phyloP scores from a whole-genome alignment of 2,329 filamentous ascomycete genomes.

The Venturia oleaginea region DNA sequence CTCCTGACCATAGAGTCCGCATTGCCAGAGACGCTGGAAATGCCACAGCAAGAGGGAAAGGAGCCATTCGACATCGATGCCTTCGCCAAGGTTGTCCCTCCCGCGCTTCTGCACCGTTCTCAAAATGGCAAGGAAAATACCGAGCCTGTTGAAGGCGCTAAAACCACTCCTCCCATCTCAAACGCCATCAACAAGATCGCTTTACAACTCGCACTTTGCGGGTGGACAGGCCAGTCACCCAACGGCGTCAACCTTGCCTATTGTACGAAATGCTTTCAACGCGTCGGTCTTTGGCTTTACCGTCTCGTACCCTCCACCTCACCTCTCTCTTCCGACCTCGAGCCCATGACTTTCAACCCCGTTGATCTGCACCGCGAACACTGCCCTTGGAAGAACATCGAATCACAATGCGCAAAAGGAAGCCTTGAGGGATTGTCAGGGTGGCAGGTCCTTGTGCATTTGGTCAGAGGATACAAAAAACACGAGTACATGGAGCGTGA shows the following conservation, averaged over 20 bases:
- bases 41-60: neutral
- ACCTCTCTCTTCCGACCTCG: constrained; percentile 19
- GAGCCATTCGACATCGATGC: constrained; percentile 1
- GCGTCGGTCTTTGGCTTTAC: constrained; percentile 91
- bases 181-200: constrained; percentile 17
- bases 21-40: constrained; percentile 19
- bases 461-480: constrained; percentile 7
- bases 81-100: neutral
- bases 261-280: constrained; percentile 79
- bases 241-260: constrained; percentile 63
- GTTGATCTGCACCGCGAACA: constrained; percentile 31
- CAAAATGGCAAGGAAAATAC: neutral
- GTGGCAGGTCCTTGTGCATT: constrained; percentile 9
- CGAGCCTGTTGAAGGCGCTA: neutral
- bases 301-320: neutral
- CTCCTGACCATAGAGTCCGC: constrained; percentile 26
- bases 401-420: constrained; percentile 19
- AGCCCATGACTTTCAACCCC: constrained; percentile 27
- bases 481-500: neutral
- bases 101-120: constrained; percentile 1
- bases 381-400: constrained; percentile 32
- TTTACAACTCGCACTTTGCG: constrained; percentile 33
- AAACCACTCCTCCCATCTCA: neutral
- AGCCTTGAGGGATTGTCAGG: constrained; percentile 9
- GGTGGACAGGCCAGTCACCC: constrained; percentile 45